Evolutionary conservation across 2,329 filamentous ascomycete genomes (phyloP), one percentile per base, ranked within the genome.

Genomic region (Hypoxylon sp.): DNA sequence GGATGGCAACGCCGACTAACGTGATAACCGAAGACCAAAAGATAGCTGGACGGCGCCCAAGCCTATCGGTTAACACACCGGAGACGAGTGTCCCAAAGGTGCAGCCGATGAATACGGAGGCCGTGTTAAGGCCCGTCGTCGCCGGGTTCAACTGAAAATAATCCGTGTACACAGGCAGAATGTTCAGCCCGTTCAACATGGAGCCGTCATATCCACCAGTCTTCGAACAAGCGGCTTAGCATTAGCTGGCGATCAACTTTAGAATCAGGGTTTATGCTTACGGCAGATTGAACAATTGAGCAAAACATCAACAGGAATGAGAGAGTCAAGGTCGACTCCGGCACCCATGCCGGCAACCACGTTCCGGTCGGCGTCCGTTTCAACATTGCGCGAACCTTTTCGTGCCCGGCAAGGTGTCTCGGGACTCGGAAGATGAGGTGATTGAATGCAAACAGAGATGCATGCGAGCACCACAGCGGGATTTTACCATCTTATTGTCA

Each of bases 181-280:
- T 87, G 62, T 87, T 85, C 23, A 89, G 78, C 0, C 84, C 85
- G 63, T 87, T 87, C 75, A 87, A 78, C 77, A 87, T 84, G 2
- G 82, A 85, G 1, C 81, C 80, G 61, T 85, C 82, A 55, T 83
- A 82, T 23, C 81, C 78, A 7, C 58, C 56, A 5, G 67, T 73
- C 70, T 65, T 70, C 74, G 23, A 39, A 23, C 16, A 12, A 50
- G 50, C 16, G 25, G 16, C 19, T 66, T 11, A 60, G 56, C 57
- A 25, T 43, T 27, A 23, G 45, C n/a, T 32, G 27, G 21, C 23
- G n/a, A 29, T 23, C 16, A 6, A 37, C 5, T 30, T 32, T 9
- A n/a, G 23, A n/a, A n/a, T 23, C 27, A n/a, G 43, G 54, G 12
- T 9, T 8, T 5, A 34, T 30, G 39, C 77, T 73, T 70, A 82